Conservation (phyloP, 805 yeast species). For the Pichia exigua region DNA sequence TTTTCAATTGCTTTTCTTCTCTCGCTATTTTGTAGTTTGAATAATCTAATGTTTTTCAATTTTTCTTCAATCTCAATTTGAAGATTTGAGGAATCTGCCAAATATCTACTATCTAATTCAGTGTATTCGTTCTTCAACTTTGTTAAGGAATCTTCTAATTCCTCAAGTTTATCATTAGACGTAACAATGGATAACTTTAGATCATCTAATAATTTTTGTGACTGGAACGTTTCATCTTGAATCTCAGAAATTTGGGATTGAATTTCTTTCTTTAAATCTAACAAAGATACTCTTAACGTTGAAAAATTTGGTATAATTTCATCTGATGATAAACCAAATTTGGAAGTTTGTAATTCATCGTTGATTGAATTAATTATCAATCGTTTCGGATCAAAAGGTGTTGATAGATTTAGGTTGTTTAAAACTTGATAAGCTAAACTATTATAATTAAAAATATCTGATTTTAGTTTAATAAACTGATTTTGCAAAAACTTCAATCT, state of each 20-base stretch:
- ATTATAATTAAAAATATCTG: constrained; percentile 50
- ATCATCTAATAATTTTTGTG: constrained; percentile 54
- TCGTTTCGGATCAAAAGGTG: constrained; percentile 15
- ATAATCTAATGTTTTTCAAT: constrained; percentile 12
- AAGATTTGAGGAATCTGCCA: constrained; percentile 12
- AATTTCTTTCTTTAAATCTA: constrained; percentile 30
- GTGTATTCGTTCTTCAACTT: constrained; percentile 11
- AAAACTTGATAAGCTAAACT: constrained; percentile 43
- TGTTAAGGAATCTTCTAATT: constrained; percentile 44
- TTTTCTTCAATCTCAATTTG: constrained; percentile 16
- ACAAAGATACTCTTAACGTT: constrained; percentile 27
- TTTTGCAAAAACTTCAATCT: constrained; percentile 44
- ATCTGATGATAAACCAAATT: constrained; percentile 39
- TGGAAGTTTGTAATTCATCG: constrained; percentile 32
- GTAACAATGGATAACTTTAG: constrained; percentile 48
- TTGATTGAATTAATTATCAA: constrained; percentile 20
- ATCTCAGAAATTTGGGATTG: constrained; percentile 15
- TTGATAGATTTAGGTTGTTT: constrained; percentile 15
- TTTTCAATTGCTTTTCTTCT: constrained; percentile 21
- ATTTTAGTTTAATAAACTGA: constrained; percentile 44
- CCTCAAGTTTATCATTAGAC: constrained; percentile 48
- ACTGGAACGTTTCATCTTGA: constrained; percentile 50
- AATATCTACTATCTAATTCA: constrained; percentile 14
- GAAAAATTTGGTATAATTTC: constrained; percentile 28
- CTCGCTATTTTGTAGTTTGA: constrained; percentile 12